Base-by-base conservation (phyloP, 768 basidiomycete genomes). In the Amanita fuliginea region DNA sequence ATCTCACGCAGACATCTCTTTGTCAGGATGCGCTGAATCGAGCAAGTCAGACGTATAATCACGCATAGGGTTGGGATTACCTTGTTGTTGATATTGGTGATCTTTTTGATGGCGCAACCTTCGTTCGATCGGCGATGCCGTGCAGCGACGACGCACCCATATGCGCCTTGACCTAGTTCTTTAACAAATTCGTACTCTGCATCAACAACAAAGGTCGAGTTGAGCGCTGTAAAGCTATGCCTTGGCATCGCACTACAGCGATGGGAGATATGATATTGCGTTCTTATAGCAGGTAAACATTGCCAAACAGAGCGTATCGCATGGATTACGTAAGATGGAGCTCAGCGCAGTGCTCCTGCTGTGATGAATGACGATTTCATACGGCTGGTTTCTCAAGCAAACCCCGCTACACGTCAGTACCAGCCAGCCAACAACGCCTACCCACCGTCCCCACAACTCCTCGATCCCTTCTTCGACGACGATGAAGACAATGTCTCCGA, bases 1-100 rank as follows among this genome's bases (percentile, higher is more conserved):
- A 99, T 90, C 70, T 99, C 96, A 42, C 96, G 72, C 64, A 98
- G 66, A 63, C 95, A 98, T 64, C 96, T 76, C 67, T 99, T 99
- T 44, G 95, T 97, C 57, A 98, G 71, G 64, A 98, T 98, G 60
- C 88, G 80, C 88, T 94, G 51, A 4, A 53, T 35, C 40, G 42
- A 14, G 42, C 16, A 3, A n/a, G 3, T 45, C n/a, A 26, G 21
- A 39, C n/a, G 35, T 24, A 24, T 4, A 28, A 14, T 37, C 36
- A 28, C 13, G n/a, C 22, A n/a, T 11, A 30, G 5, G 19, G 52
- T 21, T 46, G 37, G 42, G 8, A 53, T 24, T 51, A 78, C 86
- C 77, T 90, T 91, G 46, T 86, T 89, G 62, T 90, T 89, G 64
- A 92, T 92, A 61, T 90, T 91, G 51, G 89, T 88, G 62, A 93